Evolutionary conservation across 2,329 filamentous ascomycete genomes (phyloP).

Genomic region (Diplodia intermedia): DNA sequence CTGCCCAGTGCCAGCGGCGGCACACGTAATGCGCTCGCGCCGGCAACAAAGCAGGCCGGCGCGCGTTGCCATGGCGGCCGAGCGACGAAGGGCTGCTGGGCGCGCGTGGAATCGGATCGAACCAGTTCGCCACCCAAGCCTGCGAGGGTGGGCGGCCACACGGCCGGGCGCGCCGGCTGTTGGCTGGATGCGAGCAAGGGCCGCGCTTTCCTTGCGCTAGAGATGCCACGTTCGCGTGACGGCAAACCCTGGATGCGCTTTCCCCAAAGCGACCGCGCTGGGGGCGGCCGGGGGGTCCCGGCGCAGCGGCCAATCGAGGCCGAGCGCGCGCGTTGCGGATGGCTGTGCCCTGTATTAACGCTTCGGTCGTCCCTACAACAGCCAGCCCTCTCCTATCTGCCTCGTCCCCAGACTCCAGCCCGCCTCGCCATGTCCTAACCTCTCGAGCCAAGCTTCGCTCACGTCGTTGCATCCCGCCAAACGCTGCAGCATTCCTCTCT

Average conservation of each 20-base stretch:
- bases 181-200: conserved; percentile 24
- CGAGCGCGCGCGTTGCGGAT: conserved; percentile 22
- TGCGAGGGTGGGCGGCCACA: background rate
- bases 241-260: conserved; percentile 3
- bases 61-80: conserved; percentile 1
- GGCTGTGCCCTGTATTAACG: conserved; percentile 31
- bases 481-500: conserved; percentile 32
- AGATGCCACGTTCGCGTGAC: conserved; percentile 28
- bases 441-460: conserved; percentile 24
- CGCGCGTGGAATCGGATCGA: conserved; percentile 1
- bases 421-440: conserved; percentile 32
- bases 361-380: conserved; percentile 28
- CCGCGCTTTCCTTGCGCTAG: conserved; percentile 22
- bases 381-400: conserved; percentile 23
- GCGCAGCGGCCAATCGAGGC: conserved; percentile 28
- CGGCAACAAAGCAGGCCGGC: background rate
- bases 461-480: conserved; percentile 29
- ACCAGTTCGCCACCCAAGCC: background rate
- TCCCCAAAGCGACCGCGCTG: conserved; percentile 8
- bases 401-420: conserved; percentile 23
- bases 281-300: conserved; percentile 16
- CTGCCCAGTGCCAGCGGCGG: conserved; percentile 1
- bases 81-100: background rate
- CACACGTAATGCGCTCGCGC: conserved; percentile 20
- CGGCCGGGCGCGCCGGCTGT: conserved; percentile 1